Evolutionary conservation across 768 basidiomycete species (phyloP).

Genomic region (Amanita rimosa): DNA sequence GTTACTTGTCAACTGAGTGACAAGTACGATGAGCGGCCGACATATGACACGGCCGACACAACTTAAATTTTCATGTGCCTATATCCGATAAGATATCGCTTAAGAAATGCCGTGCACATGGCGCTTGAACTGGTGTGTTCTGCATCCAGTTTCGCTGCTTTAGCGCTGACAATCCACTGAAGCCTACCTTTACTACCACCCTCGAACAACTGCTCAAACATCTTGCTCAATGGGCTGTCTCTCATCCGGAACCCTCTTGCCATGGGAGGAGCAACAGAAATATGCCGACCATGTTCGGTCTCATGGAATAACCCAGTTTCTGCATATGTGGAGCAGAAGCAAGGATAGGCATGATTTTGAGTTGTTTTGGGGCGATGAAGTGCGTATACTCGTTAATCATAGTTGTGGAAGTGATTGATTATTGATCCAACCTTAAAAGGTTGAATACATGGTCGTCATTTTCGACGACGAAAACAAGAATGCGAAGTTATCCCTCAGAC

Average conservation of each 20-base stretch:
- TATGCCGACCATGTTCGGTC: constrained; percentile 81
- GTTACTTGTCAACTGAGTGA: too few relatives aligned
- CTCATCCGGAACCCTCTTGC: constrained; percentile 83
- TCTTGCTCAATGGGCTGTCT: constrained; percentile 90
- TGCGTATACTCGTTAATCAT: too few relatives aligned
- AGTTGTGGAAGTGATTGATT: constrained; percentile 7
- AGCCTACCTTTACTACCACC: too few relatives aligned
- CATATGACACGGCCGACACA: too few relatives aligned
- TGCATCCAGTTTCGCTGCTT: too few relatives aligned
- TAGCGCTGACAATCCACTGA: too few relatives aligned
- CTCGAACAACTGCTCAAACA: too few relatives aligned
- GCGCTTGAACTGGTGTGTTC: too few relatives aligned
- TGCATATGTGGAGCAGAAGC: constrained; percentile 85
- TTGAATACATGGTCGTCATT: constrained; percentile 92
- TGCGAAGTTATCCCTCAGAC: constrained; percentile 86
- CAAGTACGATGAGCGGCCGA: too few relatives aligned
- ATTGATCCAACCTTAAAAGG: constrained; percentile 29
- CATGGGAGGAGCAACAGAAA: constrained; percentile 83
- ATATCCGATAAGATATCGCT: too few relatives aligned
- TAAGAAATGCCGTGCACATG: too few relatives aligned
- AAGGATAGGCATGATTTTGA: constrained; percentile 89
- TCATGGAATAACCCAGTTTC: constrained; percentile 92
- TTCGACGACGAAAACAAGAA: constrained; percentile 72
- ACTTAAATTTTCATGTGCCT: too few relatives aligned
- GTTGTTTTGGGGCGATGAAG: constrained; percentile 98